Evolutionary conservation across 2,329 filamentous ascomycete genomes (phyloP).

Genomic region (Exophiala mesophila): DNA sequence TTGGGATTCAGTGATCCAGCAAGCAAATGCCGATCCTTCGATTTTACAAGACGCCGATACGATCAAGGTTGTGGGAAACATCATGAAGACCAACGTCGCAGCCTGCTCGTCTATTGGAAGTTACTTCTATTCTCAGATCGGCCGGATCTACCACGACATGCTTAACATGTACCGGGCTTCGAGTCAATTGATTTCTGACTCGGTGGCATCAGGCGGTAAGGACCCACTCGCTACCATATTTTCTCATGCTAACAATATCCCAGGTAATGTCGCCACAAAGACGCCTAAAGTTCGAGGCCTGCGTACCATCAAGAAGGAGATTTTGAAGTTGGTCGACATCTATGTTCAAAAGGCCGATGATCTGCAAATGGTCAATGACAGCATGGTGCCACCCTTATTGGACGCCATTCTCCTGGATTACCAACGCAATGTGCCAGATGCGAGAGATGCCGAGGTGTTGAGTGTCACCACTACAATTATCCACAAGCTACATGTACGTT

Average conservation of each 20-base stretch:
- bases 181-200: constrained; percentile 92
- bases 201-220: constrained; percentile 76
- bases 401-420: constrained; percentile 95
- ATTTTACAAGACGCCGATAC: constrained; percentile 89
- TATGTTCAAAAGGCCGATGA: constrained; percentile 99
- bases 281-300: constrained; percentile 94
- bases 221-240: constrained; percentile 3
- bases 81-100: constrained; percentile 99
- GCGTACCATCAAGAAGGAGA: constrained; percentile 98
- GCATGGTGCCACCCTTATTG: constrained; percentile 91
- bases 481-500: constrained; percentile 87
- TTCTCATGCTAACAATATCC: constrained; percentile 21
- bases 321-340: constrained; percentile 94
- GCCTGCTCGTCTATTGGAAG: constrained; percentile 93
- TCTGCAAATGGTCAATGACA: constrained; percentile 82
- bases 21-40: constrained; percentile 76
- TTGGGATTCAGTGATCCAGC: constrained; percentile 90
- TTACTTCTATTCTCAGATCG: constrained; percentile 98
- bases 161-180: constrained; percentile 97
- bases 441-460: constrained; percentile 90
- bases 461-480: constrained; percentile 98
- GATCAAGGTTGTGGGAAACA: constrained; percentile 98
- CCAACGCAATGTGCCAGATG: constrained; percentile 92
- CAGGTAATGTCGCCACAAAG: constrained; percentile 88
- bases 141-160: constrained; percentile 97